Evolutionary conservation across 2,329 filamentous ascomycete species (phyloP), one percentile per base, ranked within the genome.

Genomic region (Chaetomiaceae sp.): DNA sequence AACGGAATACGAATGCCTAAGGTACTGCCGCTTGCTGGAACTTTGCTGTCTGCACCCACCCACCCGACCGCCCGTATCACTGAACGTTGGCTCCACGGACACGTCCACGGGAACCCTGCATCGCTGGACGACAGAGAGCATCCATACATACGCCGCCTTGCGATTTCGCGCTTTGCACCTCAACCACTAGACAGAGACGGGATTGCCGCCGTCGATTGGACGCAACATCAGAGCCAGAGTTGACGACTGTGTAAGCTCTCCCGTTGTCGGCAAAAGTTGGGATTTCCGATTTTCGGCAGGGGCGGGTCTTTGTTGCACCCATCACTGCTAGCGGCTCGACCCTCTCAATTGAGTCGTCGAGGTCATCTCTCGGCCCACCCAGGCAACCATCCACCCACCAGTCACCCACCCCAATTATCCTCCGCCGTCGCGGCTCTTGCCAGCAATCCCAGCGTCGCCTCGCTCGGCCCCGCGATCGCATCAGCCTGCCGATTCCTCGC

Each of bases 281-380:
- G 27, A 53, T 23, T 48, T 44, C 29, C 36, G 46, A 46, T 36
- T 41, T 18, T 32, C 34, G 41, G 46, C 41, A 42, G 34, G 41
- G 29, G 44, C 44, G 40, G 49, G 34, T 45, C 38, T 37, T 52
- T 42, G 33, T 11, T 25, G 47, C 45, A 32, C 36, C 47, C 32
- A 14, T 33, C 36, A 9, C 16, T 33, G 23, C 37, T 27, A 36
- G 18, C 16, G 18, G 34, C 20, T 37, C n/a, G 32, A 11, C 36
- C 41, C 40, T 34, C 21, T 34, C 42, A 33, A 47, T 55, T 37
- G 48, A 43, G 9, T 48, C n/a, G n/a, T n/a, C 48, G 52, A 51
- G 30, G 18, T 36, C 34, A 10, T 34, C 29, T 40, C 25, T 23
- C 36, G 32, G 25, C 36, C 43, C 42, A 25, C 48, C 30, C 27